Percentiles rank a stretch among this genome's conserved stretches.
These are phyloP conservation scores for Hepatocystis sp. DNA, from an alignment of 169 alveolate genomes.

Conservation along the genomic window DNA sequence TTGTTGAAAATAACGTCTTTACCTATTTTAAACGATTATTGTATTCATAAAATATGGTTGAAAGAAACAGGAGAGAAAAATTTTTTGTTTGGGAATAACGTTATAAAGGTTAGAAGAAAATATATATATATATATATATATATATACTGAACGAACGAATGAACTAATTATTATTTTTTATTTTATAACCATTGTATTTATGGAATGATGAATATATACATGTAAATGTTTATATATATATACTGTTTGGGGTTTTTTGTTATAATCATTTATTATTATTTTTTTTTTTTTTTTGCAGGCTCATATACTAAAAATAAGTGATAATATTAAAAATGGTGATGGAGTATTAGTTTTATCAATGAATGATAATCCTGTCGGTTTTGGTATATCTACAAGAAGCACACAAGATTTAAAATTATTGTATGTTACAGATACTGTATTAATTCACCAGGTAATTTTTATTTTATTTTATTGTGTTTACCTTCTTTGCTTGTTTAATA, in stretches of 20 bases:
- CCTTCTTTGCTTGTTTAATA: background rate
- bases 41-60: constrained; percentile 74
- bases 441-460: constrained; percentile 73
- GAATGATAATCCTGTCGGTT: constrained; percentile 76
- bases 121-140: too few relatives aligned
- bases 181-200: too few relatives aligned
- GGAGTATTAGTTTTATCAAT: constrained; percentile 62
- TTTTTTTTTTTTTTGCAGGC: constrained; percentile 24
- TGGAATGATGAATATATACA: too few relatives aligned
- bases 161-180: too few relatives aligned
- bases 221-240: too few relatives aligned
- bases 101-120: constrained; percentile 33
- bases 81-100: constrained; percentile 72
- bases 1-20: constrained; percentile 62
- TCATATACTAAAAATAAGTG: constrained; percentile 61
- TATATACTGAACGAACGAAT: background rate
- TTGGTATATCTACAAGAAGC: constrained; percentile 68
- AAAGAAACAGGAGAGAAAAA: constrained; percentile 73
- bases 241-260: too few relatives aligned
- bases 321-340: constrained; percentile 72
- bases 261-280: too few relatives aligned
- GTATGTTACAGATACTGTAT: constrained; percentile 48
- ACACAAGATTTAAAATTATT: constrained; percentile 67
- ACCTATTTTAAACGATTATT: constrained; percentile 58
- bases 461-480: background rate